Percentiles rank a stretch among this genome's conserved stretches.
These are phyloP conservation scores for Trichoderma lentiforme DNA, from an alignment of 2,329 filamentous ascomycete species.

Conservation along the genomic window DNA sequence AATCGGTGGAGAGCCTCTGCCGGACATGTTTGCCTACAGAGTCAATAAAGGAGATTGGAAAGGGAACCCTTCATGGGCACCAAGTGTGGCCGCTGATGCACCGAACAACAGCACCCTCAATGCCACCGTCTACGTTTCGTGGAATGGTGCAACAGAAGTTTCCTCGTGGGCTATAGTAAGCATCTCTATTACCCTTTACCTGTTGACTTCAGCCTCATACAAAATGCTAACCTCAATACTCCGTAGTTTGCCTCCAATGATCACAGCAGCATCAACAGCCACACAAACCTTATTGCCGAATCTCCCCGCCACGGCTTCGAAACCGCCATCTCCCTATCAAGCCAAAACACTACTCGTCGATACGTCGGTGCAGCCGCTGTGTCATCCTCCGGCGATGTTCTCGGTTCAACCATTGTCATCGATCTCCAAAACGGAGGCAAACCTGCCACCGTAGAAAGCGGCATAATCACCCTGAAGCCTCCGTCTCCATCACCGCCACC, in stretches of 20 bases:
- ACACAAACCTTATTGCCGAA: neutral
- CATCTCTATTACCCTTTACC: neutral
- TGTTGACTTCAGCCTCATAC: neutral
- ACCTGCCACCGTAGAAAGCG: neutral
- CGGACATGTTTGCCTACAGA: constrained; percentile 7
- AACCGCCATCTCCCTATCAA: neutral
- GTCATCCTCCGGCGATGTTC: neutral
- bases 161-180: constrained; percentile 6
- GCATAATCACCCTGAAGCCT: neutral
- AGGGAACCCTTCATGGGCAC: neutral
- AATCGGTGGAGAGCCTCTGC: neutral
- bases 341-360: neutral
- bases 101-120: neutral
- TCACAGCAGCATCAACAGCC: neutral
- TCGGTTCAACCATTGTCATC: neutral
- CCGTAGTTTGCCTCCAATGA: neutral
- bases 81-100: neutral
- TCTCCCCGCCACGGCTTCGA: neutral
- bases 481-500: neutral
- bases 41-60: constrained; percentile 3
- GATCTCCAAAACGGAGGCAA: neutral
- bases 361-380: constrained; percentile 1
- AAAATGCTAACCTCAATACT: neutral
- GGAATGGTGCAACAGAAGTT: constrained; percentile 3
- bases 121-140: neutral